These are phyloP conservation scores for Dictyostelium citrinum DNA, from an alignment of 78 protist species.

Conservation along the genomic window DNA sequence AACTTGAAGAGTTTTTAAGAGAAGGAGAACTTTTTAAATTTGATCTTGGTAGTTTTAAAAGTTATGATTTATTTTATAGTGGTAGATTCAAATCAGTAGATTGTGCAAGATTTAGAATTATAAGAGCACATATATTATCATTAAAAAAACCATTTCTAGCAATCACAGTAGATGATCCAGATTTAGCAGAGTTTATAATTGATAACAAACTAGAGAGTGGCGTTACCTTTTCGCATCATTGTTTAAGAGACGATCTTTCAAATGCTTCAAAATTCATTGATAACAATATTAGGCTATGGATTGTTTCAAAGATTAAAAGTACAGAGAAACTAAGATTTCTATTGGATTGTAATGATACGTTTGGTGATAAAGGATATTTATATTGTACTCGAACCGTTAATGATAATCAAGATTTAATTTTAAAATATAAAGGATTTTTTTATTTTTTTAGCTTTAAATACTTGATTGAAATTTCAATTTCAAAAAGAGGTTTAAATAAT, in stretches of 20 bases:
- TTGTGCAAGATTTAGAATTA: not conserved
- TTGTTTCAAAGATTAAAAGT: not conserved
- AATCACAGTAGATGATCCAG: not conserved
- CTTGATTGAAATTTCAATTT: not conserved
- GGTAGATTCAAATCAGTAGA: not conserved
- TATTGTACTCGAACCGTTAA: not conserved
- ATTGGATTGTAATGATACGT: not conserved
- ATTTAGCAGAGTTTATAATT: not conserved
- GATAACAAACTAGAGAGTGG: not conserved
- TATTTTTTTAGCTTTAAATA: not conserved
- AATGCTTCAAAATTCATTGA: not conserved
- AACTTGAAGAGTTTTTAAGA: not conserved
- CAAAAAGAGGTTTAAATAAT: not conserved
- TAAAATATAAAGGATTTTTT: not conserved
- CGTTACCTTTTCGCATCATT: not conserved
- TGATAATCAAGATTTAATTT: not conserved
- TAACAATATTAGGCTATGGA: not conserved
- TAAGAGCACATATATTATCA: not conserved
- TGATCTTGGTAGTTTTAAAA: not conserved
- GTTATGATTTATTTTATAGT: not conserved
- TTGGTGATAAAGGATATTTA: not conserved
- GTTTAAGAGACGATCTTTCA: not conserved
- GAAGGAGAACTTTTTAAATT: not conserved
- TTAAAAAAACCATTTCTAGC: too few species aligned
- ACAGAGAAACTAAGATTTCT: not conserved